These are phyloP conservation scores for Neurospora sp. DNA, from an alignment of 495 filamentous ascomycete genomes.

Conservation along the genomic window DNA sequence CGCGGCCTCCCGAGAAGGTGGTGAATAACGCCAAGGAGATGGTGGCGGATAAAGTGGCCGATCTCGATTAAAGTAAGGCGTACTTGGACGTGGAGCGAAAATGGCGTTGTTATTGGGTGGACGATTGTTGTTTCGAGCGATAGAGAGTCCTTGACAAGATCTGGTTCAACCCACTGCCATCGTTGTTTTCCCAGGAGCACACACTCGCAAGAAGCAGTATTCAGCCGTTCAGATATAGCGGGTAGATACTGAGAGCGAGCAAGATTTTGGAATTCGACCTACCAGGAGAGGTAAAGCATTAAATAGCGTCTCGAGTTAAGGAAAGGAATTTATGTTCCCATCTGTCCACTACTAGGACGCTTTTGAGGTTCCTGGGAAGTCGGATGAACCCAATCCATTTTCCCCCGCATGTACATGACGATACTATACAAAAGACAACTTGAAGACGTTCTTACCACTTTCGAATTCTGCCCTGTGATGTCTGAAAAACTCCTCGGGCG, in stretches of 20 bases:
- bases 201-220: neutral
- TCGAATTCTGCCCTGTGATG: neutral
- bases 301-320: neutral
- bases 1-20: slow-evolving; percentile 34
- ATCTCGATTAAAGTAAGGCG: slow-evolving; percentile 28
- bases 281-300: neutral
- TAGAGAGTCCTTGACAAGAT: neutral
- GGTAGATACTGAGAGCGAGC: neutral
- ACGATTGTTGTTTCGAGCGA: neutral
- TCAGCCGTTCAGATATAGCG: neutral
- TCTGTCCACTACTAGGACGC: neutral
- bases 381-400: neutral
- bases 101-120: neutral
- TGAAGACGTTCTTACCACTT: neutral
- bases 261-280: neutral
- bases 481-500: neutral
- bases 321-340: neutral
- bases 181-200: neutral
- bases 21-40: slow-evolving; percentile 34
- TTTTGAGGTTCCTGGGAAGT: neutral
- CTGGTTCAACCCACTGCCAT: neutral
- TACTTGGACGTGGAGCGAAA: neutral
- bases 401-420: neutral
- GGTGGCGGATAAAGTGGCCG: slow-evolving; percentile 36
- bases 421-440: neutral